phyloP scores from a whole-genome alignment of 2,329 filamentous ascomycete genomes.

The Colletotrichum gloeosporioides region DNA sequence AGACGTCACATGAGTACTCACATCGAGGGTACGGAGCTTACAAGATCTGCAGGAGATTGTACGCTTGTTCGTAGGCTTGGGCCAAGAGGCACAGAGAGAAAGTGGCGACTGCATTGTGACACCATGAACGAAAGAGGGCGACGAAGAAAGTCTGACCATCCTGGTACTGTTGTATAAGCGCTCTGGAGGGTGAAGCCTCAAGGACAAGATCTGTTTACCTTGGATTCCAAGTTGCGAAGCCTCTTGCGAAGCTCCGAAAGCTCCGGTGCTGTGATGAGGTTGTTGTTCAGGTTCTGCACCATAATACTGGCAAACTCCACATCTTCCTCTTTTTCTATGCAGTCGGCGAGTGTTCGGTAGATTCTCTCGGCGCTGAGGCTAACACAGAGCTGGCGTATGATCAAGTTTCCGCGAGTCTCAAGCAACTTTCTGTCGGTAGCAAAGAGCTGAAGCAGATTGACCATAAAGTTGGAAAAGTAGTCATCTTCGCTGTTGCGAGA shows the following conservation, averaged over 20 bases:
- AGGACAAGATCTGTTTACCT: constrained; percentile 48
- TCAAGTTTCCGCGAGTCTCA: constrained; percentile 92
- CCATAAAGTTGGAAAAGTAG: constrained; percentile 98
- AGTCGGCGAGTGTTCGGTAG: constrained; percentile 93
- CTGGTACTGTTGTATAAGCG: constrained; percentile 40
- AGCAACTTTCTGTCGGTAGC: constrained; percentile 90
- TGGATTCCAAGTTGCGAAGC: constrained; percentile 87
- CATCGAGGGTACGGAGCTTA: constrained; percentile 47
- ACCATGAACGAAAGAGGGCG: constrained; percentile 94
- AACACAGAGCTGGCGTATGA: constrained; percentile 92
- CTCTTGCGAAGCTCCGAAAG: constrained; percentile 89
- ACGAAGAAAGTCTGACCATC: constrained; percentile 97
- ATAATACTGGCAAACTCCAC: constrained; percentile 99
- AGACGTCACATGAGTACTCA: not conserved
- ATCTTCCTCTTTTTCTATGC: constrained; percentile 96
- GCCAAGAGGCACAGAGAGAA: constrained; percentile 95
- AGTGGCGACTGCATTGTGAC: constrained; percentile 96
- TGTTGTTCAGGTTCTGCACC: constrained; percentile 99
- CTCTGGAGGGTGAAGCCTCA: not conserved
- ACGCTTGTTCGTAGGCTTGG: constrained; percentile 97
- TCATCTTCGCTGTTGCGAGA: constrained; percentile 96
- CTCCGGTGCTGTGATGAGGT: constrained; percentile 96
- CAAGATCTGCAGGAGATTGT: constrained; percentile 96
- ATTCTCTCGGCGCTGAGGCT: constrained; percentile 94
- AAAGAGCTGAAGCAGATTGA: constrained; percentile 92